Base-by-base conservation (phyloP, 2,329 filamentous ascomycete genomes). In the Didymella pinodella region DNA sequence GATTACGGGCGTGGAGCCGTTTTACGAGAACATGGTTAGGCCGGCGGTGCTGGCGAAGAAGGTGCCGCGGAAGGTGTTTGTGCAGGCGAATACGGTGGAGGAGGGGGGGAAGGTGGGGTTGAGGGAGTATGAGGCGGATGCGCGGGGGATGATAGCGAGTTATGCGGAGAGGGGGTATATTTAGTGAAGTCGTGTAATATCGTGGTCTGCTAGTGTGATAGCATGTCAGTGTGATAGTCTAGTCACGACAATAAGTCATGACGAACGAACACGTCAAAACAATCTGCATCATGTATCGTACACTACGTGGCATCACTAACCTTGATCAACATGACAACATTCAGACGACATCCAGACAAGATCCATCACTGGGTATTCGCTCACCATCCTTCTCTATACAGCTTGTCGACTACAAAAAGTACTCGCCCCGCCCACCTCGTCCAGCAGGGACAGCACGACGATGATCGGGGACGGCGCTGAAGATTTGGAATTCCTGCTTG, bases 401-500 rank as follows among this genome's bases (percentile, higher is more conserved):
- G 18, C 18, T 18, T 5, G 4, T 12, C 2, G 7, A 26, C 48
- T 77, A 84, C 72, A 84, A 73, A 66, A 84, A 84, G 69, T 84
- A 84, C 68, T 84, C 82, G 48, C 81, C 81, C 12, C 81, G 74
- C 20, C 79, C 79, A 40, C 80, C 79, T 48, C 82, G 72, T 18
- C 81, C 90, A 11, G 89, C 87, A 2, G 92, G 92, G 8, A 94
- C 89, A 55, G 92, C 90, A 61, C 92, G 85, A 77, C 91, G 86
- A 67, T 95, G 89, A 70, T 95, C 92, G 0, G 92, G 91, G n/a
- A 96, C 92, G 31, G 92, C 92, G 29, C 88, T 90, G 82, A 96
- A 96, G 72, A 96, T 95, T 77, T 90, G 95, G 81, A 99, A 99
- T 71, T 91, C 92, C 31, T 94, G 93, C 61, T 92, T 88, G 51